phyloP scores from a whole-genome alignment of 2,329 filamentous ascomycete species.

The Proliferodiscus dingleyae region DNA sequence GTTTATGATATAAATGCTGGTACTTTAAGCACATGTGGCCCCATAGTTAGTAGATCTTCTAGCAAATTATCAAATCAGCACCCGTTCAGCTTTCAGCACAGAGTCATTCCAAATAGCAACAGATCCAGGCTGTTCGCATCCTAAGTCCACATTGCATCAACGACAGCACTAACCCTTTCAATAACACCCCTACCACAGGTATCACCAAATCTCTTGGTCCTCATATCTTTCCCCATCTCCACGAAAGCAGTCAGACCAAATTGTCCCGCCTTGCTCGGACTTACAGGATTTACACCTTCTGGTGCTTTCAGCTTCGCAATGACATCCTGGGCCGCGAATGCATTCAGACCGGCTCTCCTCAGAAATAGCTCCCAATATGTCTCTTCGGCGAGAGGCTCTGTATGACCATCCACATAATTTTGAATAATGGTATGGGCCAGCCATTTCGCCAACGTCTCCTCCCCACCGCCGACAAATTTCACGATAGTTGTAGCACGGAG shows the following conservation, averaged over 20 bases:
- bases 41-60: constrained; percentile 8
- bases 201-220: constrained; percentile 44
- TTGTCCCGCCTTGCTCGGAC: constrained; percentile 17
- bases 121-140: not conserved
- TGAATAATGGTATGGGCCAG: constrained; percentile 47
- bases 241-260: constrained; percentile 52
- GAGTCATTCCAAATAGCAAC: constrained; percentile 1
- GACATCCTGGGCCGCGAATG: constrained; percentile 64
- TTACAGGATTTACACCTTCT: constrained; percentile 14
- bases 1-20: constrained; percentile 28
- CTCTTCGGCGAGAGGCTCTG: constrained; percentile 48
- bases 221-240: constrained; percentile 47
- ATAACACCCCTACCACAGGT: constrained; percentile 51
- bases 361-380: constrained; percentile 65
- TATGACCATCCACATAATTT: constrained; percentile 8
- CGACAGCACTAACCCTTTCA: constrained; percentile 41
- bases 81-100: no score
- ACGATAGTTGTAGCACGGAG: constrained; percentile 38
- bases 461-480: constrained; percentile 46
- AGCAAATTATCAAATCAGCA: constrained; percentile 2
- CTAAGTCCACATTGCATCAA: constrained; percentile 41
- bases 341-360: constrained; percentile 61
- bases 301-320: constrained; percentile 43
- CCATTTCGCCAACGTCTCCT: constrained; percentile 50
- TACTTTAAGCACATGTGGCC: constrained; percentile 13